Evolutionary conservation across 257 asterid genomes (phyloP).

Genomic region (Verbena officinalis): DNA sequence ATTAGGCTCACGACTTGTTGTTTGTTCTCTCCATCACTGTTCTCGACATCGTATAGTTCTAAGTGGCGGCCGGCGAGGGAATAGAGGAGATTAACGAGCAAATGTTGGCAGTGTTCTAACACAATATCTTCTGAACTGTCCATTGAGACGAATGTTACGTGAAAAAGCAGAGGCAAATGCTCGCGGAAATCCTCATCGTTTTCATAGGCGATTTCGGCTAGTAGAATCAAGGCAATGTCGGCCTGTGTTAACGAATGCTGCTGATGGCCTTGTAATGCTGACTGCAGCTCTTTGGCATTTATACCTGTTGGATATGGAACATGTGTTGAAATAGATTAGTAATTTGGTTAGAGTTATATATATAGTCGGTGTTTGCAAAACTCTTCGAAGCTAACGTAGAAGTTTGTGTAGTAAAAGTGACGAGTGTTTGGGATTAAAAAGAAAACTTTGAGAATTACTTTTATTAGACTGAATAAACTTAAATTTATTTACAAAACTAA

Average conservation of each 20-base stretch:
- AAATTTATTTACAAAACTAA: too few relatives aligned
- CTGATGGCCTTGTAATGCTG: constrained; percentile 98
- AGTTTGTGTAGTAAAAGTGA: too few relatives aligned
- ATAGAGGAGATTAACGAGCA: constrained; percentile 90
- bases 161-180: constrained; percentile 96
- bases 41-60: constrained; percentile 94
- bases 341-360: too few relatives aligned
- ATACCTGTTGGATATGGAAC: too few relatives aligned
- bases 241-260: constrained; percentile 95
- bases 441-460: too few relatives aligned
- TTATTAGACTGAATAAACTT: too few relatives aligned
- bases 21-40: constrained; percentile 96
- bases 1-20: constrained; percentile 97
- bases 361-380: too few relatives aligned
- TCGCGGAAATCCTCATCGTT: constrained; percentile 98
- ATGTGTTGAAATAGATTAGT: too few relatives aligned
- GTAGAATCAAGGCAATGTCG: constrained; percentile 87
- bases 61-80: constrained; percentile 98
- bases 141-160: constrained; percentile 98
- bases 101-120: constrained; percentile 97
- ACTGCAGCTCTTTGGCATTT: constrained; percentile 95
- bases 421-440: too few relatives aligned
- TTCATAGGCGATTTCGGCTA: constrained; percentile 99
- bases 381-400: too few relatives aligned
- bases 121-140: constrained; percentile 99